Percentiles rank a stretch among this genome's conserved stretches.
These are phyloP conservation scores for Fallopia convolvulus DNA, from an alignment of 148 eudicot genomes.

Conservation along the genomic window DNA sequence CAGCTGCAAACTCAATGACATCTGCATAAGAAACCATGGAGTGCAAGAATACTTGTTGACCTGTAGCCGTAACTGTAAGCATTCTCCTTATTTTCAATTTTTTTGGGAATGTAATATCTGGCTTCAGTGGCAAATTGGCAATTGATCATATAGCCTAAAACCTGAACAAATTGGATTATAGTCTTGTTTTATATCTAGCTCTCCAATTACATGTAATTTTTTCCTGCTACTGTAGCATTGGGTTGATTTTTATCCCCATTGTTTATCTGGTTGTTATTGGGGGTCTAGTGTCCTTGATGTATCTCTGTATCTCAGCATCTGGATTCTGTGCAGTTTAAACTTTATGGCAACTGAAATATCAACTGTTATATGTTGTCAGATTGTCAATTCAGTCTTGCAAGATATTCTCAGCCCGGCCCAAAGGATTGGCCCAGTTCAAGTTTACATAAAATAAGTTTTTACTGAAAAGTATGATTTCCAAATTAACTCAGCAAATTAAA, in stretches of 20 bases:
- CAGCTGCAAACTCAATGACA: slow-evolving; percentile 7
- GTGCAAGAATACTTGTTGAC: background rate
- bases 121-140: slow-evolving; percentile 1
- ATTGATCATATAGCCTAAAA: slow-evolving; percentile 1
- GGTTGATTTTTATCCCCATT: slow-evolving; percentile 8
- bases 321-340: background rate
- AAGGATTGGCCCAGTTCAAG: no score
- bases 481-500: no score
- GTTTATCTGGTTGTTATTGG: background rate
- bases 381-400: background rate
- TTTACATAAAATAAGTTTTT: no score
- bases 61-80: background rate
- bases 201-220: background rate
- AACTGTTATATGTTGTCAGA: background rate
- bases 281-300: background rate
- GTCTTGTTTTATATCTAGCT: background rate
- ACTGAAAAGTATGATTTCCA: no score
- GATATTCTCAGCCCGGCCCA: background rate
- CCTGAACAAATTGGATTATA: slow-evolving; percentile 1
- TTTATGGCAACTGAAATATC: background rate
- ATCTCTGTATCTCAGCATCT: background rate
- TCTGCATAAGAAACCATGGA: background rate
- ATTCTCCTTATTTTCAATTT: background rate
- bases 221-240: background rate
- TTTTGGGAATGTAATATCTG: slow-evolving; percentile 7